Percentiles rank a stretch among this genome's conserved stretches.
Evolutionary conservation across 352 stramenopile species (phyloP).

Genomic region (Phytophthora pisi): DNA sequence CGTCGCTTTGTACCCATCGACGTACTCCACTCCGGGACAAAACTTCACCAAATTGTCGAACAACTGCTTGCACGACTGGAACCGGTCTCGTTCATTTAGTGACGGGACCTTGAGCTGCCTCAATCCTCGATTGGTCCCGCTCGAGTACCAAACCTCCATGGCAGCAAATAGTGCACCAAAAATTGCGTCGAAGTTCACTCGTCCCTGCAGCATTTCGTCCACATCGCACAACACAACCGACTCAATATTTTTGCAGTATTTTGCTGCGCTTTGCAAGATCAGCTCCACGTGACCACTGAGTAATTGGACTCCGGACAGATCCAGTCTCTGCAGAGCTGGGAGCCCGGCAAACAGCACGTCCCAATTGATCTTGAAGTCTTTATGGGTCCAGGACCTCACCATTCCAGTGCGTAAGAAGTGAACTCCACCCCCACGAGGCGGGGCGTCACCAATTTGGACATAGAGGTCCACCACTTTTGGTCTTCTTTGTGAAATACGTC

Average conservation of each 20-base stretch:
- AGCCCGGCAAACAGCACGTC: slow-evolving; percentile 26
- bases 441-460: slow-evolving; percentile 32
- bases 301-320: slow-evolving; percentile 38
- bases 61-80: slow-evolving; percentile 25
- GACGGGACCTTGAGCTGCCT: slow-evolving; percentile 38
- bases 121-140: slow-evolving; percentile 21
- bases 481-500: slow-evolving; percentile 26
- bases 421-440: background rate
- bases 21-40: slow-evolving; percentile 36
- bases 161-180: slow-evolving; percentile 34
- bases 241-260: slow-evolving; percentile 38
- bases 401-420: background rate
- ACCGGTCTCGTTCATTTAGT: slow-evolving; percentile 19
- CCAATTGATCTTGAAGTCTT: slow-evolving; percentile 34
- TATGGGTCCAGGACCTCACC: background rate
- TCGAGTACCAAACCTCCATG: slow-evolving; percentile 32
- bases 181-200: slow-evolving; percentile 24
- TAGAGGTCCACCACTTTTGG: slow-evolving; percentile 31
- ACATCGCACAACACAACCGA: slow-evolving; percentile 24
- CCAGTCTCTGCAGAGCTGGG: slow-evolving; percentile 32
- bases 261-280: slow-evolving; percentile 31
- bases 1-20: slow-evolving; percentile 44
- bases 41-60: slow-evolving; percentile 39
- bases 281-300: slow-evolving; percentile 22
- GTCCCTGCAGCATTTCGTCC: slow-evolving; percentile 9